Percentiles rank a stretch among this genome's conserved stretches.
Conservation (phyloP, 177 flowering plant species). For the Vitis hybrid region DNA sequence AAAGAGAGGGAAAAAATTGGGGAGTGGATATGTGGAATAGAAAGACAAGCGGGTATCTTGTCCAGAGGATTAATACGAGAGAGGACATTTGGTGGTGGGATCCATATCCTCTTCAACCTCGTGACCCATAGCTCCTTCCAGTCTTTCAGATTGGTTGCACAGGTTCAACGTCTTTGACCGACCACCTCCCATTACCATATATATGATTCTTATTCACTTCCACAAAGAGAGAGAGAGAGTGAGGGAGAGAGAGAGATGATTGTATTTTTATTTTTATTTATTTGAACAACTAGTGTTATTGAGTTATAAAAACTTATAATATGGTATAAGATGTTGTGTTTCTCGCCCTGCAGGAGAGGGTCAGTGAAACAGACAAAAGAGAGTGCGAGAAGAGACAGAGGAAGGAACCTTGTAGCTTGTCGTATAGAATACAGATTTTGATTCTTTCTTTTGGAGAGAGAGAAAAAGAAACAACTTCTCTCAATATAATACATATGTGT, state of each 20-base stretch:
- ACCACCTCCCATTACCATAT: constrained; percentile 3
- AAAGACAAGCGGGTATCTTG: constrained; percentile 35
- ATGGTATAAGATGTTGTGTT: constrained; percentile 19
- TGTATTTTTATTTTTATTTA: not conserved
- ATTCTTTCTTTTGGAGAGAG: constrained; percentile 31
- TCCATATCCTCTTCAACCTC: constrained; percentile 20
- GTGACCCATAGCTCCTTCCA: constrained; percentile 27
- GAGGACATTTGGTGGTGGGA: constrained; percentile 30
- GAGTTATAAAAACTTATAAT: not conserved
- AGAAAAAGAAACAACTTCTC: constrained; percentile 4
- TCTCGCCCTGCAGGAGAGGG: constrained; percentile 26
- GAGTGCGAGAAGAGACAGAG: constrained; percentile 61
- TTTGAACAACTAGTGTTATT: no score
- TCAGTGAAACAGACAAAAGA: constrained; percentile 64
- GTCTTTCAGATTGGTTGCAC: not conserved
- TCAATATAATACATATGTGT: not conserved
- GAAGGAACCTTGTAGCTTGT: constrained; percentile 63
- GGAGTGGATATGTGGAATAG: constrained; percentile 2
- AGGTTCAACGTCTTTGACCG: constrained; percentile 10
- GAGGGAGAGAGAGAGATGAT: not conserved
- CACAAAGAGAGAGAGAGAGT: not conserved
- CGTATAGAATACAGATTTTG: constrained; percentile 39
- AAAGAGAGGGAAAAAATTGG: not conserved
- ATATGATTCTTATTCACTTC: no score
- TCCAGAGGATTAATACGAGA: constrained; percentile 24